Percentiles rank a stretch among this genome's conserved stretches.
phyloP scores from a whole-genome alignment of 805 yeast genomes.

The Tetrapisispora taiwanensis region DNA sequence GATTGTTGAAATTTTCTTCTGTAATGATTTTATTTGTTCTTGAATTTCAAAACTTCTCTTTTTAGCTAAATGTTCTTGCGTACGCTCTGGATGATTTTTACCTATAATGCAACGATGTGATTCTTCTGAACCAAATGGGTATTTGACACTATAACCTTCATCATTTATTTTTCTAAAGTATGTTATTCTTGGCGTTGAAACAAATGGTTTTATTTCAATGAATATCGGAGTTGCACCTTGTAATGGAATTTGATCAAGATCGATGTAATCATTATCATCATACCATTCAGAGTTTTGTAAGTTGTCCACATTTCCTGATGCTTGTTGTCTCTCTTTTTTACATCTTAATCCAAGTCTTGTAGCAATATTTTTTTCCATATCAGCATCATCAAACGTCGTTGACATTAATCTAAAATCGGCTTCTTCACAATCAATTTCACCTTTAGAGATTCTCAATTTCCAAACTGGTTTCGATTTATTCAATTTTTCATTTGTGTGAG shows the following conservation, averaged over 20 bases:
- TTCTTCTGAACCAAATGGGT: slow-evolving; percentile 50
- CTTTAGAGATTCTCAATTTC: slow-evolving; percentile 52
- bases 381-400: slow-evolving; percentile 52
- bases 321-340: slow-evolving; percentile 3
- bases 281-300: slow-evolving; percentile 40
- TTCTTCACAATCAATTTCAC: slow-evolving; percentile 57
- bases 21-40: slow-evolving; percentile 27
- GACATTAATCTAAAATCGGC: slow-evolving; percentile 61
- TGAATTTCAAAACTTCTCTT: slow-evolving; percentile 32
- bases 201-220: slow-evolving; percentile 38
- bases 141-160: slow-evolving; percentile 34
- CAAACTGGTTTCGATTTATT: slow-evolving; percentile 36
- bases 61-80: slow-evolving; percentile 40
- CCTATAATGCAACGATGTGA: slow-evolving; percentile 49
- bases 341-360: slow-evolving; percentile 22
- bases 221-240: slow-evolving; percentile 32
- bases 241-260: slow-evolving; percentile 44
- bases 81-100: slow-evolving; percentile 41
- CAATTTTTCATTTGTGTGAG: slow-evolving; percentile 35
- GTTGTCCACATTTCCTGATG: slow-evolving; percentile 3
- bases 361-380: slow-evolving; percentile 30
- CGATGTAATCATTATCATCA: slow-evolving; percentile 67
- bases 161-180: slow-evolving; percentile 46
- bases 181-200: slow-evolving; percentile 47
- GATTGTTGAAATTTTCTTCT: slow-evolving; percentile 6